Conservation (phyloP, 2,329 filamentous ascomycete species). For the Plectosphaerella sp. region DNA sequence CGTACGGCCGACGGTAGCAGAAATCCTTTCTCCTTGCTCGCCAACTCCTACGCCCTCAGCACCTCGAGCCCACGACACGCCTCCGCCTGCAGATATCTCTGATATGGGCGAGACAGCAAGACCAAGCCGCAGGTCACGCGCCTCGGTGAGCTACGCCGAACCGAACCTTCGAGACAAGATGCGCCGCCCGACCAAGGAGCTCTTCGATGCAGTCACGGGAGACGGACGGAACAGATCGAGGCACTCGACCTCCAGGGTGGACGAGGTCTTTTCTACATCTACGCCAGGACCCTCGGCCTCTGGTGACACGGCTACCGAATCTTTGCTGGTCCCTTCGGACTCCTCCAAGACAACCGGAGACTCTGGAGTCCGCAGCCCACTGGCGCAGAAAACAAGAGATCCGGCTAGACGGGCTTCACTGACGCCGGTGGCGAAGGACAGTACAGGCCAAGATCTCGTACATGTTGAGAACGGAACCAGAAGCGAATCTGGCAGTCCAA, state of each 20-base stretch:
- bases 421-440: no score
- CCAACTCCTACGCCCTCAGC: slow-evolving; percentile 36
- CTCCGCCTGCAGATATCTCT: slow-evolving; percentile 55
- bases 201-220: slow-evolving; percentile 70
- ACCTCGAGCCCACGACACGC: slow-evolving; percentile 45
- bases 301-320: no score
- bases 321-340: background rate
- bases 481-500: background rate
- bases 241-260: slow-evolving; percentile 29
- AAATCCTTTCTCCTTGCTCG: slow-evolving; percentile 41
- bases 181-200: slow-evolving; percentile 71
- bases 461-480: no score
- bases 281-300: no score
- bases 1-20: slow-evolving; percentile 32
- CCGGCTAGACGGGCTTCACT: no score
- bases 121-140: slow-evolving; percentile 61
- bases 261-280: no score
- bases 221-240: slow-evolving; percentile 48
- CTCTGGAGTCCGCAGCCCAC: slow-evolving; percentile 29
- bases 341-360: slow-evolving; percentile 12
- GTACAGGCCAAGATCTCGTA: background rate
- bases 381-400: slow-evolving; percentile 30
- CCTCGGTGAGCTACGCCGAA: slow-evolving; percentile 75
- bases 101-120: slow-evolving; percentile 54
- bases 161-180: slow-evolving; percentile 80